These are phyloP conservation scores for Chalciporus sp. DNA, from an alignment of 1,284 basidiomycete genomes.

Conservation along the genomic window DNA sequence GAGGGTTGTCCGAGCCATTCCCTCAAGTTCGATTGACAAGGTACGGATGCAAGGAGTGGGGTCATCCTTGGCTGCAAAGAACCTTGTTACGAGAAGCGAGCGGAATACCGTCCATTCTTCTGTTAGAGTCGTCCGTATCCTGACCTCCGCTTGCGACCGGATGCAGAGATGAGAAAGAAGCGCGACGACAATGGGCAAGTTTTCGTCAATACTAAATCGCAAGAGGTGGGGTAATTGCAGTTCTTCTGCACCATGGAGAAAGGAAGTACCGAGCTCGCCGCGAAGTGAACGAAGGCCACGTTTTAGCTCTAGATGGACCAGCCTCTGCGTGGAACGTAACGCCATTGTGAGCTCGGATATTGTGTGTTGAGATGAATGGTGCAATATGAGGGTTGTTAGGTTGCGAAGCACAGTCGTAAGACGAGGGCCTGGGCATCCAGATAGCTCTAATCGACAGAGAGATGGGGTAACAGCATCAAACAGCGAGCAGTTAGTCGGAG, in stretches of 20 bases:
- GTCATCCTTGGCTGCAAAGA: too few relatives aligned
- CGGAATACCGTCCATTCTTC: not conserved
- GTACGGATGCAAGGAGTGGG: too few relatives aligned
- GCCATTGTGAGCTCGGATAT: slow-evolving; percentile 23
- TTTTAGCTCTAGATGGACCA: slow-evolving; percentile 29
- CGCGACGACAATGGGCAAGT: not conserved
- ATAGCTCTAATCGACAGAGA: slow-evolving; percentile 31
- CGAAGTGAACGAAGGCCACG: not conserved
- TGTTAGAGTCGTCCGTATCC: not conserved
- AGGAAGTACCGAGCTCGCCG: not conserved
- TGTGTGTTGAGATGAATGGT: slow-evolving; percentile 16
- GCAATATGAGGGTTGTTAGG: slow-evolving; percentile 31
- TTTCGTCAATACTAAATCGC: slow-evolving; percentile 5
- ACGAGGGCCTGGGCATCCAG: slow-evolving; percentile 26
- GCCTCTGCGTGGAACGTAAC: slow-evolving; percentile 29
- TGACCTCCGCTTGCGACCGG: not conserved
- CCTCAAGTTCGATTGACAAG: too few relatives aligned
- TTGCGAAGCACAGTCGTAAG: slow-evolving; percentile 19
- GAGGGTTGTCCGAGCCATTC: too few relatives aligned
- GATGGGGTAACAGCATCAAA: slow-evolving; percentile 22
- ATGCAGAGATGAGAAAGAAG: slow-evolving; percentile 9
- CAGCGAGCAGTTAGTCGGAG: not conserved
- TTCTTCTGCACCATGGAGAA: not conserved
- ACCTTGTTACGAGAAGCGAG: too few relatives aligned
- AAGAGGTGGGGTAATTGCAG: slow-evolving; percentile 8